Conservation (phyloP, 148 eudicot genomes). For the Camellia granthamiana region DNA sequence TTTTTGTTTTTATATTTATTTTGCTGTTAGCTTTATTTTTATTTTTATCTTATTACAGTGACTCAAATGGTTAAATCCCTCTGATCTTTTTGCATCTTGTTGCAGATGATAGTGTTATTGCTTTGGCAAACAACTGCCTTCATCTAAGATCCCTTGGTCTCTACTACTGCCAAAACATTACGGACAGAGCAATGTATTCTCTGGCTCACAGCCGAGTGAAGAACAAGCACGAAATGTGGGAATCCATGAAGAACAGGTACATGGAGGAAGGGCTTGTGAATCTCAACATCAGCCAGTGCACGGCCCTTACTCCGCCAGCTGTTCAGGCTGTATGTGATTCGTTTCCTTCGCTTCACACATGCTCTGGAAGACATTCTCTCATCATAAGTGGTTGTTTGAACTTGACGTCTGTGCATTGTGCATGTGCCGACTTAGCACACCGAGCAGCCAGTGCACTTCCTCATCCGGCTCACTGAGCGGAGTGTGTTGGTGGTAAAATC, state of each 20-base stretch:
- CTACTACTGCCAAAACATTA: constrained; percentile 91
- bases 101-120: constrained; percentile 91
- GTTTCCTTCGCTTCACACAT: constrained; percentile 87
- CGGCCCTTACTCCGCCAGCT: constrained; percentile 92
- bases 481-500: not conserved
- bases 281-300: constrained; percentile 96
- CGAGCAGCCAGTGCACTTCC: constrained; percentile 27
- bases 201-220: constrained; percentile 70
- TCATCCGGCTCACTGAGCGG: constrained; percentile 34
- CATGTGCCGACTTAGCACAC: constrained; percentile 61
- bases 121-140: constrained; percentile 78
- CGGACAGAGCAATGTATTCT: constrained; percentile 91
- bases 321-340: constrained; percentile 90
- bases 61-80: no score
- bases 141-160: constrained; percentile 80
- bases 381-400: constrained; percentile 88
- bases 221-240: constrained; percentile 61
- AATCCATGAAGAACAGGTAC: constrained; percentile 41
- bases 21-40: no score
- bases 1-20: no score
- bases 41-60: no score
- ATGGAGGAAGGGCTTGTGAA: constrained; percentile 78
- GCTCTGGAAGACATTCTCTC: constrained; percentile 85
- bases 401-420: constrained; percentile 86
- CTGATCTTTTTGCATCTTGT: not conserved